Conservation (phyloP, 2,329 filamentous ascomycete species). For the Cordyceps pruinosa region DNA sequence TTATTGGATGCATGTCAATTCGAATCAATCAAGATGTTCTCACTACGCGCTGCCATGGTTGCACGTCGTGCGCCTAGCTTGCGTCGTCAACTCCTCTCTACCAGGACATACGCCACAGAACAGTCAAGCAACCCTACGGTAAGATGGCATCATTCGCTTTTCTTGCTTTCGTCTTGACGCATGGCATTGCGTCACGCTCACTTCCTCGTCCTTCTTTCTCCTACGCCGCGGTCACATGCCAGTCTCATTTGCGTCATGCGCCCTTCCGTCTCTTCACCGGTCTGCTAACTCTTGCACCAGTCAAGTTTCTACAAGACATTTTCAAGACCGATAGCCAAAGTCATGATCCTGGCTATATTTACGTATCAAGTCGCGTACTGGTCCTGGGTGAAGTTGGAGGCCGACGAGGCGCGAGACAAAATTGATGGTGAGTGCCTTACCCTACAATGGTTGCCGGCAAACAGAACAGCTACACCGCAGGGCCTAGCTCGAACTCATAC, state of each 20-base stretch:
- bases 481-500: neutral
- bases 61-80: neutral
- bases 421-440: conserved; percentile 42
- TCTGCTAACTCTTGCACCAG: conserved; percentile 35
- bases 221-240: too few species aligned
- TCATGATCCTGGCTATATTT: conserved; percentile 66
- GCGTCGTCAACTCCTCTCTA: neutral
- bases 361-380: conserved; percentile 75
- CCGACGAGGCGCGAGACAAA: conserved; percentile 57
- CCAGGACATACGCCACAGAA: conserved; percentile 9
- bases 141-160: neutral
- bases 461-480: too few species aligned
- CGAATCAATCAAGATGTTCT: neutral
- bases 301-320: conserved; percentile 69
- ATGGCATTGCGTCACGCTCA: neutral
- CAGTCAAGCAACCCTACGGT: conserved; percentile 11
- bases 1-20: neutral
- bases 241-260: too few species aligned
- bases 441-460: neutral
- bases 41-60: neutral
- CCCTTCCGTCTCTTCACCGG: too few species aligned
- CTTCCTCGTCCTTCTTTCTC: neutral
- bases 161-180: too few species aligned
- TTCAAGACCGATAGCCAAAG: conserved; percentile 65
- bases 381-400: conserved; percentile 67